Conservation (phyloP, 2,329 filamentous ascomycete species). For the Fusarium goolgardi region DNA sequence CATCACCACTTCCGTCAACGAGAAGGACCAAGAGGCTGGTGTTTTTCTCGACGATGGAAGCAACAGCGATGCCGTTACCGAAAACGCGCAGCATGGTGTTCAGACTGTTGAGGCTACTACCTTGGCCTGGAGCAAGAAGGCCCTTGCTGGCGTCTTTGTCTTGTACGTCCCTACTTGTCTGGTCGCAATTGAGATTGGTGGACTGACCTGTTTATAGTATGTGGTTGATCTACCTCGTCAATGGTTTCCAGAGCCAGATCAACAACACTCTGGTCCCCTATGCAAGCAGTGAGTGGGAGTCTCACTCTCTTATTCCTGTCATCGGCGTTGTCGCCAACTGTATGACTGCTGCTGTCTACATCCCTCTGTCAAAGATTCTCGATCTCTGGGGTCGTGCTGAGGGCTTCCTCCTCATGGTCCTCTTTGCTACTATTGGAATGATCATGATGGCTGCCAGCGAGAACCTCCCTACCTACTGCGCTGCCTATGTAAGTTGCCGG, state of each 20-base stretch:
- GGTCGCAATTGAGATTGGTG: constrained; percentile 1
- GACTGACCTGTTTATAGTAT: constrained; percentile 47
- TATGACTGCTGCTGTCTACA: constrained; percentile 69
- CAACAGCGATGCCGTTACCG: constrained; percentile 24
- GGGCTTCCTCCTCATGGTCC: constrained; percentile 66
- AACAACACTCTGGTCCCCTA: constrained; percentile 57
- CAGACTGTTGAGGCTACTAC: constrained; percentile 56
- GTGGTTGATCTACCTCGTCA: constrained; percentile 64
- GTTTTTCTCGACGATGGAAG: constrained; percentile 23
- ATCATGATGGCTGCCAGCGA: constrained; percentile 71
- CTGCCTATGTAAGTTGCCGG: constrained; percentile 56
- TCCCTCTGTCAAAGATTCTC: constrained; percentile 71
- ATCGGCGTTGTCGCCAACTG: constrained; percentile 65
- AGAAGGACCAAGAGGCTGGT: constrained; percentile 35
- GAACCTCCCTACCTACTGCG: constrained; percentile 57
- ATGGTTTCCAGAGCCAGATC: constrained; percentile 61
- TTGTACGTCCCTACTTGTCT: constrained; percentile 42
- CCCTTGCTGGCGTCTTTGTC: constrained; percentile 51
- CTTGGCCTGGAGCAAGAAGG: constrained; percentile 54
- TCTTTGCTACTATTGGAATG: constrained; percentile 62
- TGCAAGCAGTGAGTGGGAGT: constrained; percentile 63
- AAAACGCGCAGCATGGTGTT: constrained; percentile 54
- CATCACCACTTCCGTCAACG: constrained; percentile 21
- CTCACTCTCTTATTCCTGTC: constrained; percentile 65
- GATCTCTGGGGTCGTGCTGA: constrained; percentile 73